Evolutionary conservation across 78 protist genomes (phyloP), one percentile per base, ranked within the genome.

Genomic region (Reticulomyxa filosa): DNA sequence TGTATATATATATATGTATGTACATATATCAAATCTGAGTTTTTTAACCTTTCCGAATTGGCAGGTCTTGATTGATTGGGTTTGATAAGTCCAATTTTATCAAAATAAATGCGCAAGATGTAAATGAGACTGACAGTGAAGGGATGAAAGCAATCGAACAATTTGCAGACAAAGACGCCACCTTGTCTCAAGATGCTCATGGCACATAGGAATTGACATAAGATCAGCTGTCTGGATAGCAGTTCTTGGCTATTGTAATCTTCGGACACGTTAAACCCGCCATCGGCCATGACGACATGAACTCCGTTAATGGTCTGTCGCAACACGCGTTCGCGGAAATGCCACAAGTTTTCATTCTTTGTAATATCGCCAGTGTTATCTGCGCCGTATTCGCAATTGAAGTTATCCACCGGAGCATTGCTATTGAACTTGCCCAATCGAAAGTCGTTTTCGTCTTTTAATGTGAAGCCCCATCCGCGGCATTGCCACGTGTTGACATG

Each of bases 231-330:
- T 4, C 29, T 34, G 57, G 37, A 37, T 10, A 62, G 25, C 38
- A 65, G 2, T 23, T 75, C 79, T 64, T 75, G 79, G 50, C 2
- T 1, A 53, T 75, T 75, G 20, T 42, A 26, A 4, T 59, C 26
- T 23, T 38, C 69, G 25, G 35, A 57, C 1, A 56, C 65, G 53
- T 27, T 30, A 57, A 46, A 2, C n/a, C 74, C 79, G 3, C 79
- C 79, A 36, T 75, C 79, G n/a, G 70, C 78, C 29, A 57, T 32
- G 23, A 75, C 65, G 33, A 75, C 5, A 27, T 75, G 64, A 30
- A 65, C 70, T 25, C 64, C 78, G 50, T 42, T n/a, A 20, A 42
- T 20, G 50, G 50, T 42, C 57, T 66, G 46, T 62, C 22, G 8
- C 22, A 1, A 32, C 10, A 3, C 3, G 37, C 67, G 8, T 65